phyloP scores from a whole-genome alignment of 1,284 basidiomycete species.

The Psilocybe mexicana region DNA sequence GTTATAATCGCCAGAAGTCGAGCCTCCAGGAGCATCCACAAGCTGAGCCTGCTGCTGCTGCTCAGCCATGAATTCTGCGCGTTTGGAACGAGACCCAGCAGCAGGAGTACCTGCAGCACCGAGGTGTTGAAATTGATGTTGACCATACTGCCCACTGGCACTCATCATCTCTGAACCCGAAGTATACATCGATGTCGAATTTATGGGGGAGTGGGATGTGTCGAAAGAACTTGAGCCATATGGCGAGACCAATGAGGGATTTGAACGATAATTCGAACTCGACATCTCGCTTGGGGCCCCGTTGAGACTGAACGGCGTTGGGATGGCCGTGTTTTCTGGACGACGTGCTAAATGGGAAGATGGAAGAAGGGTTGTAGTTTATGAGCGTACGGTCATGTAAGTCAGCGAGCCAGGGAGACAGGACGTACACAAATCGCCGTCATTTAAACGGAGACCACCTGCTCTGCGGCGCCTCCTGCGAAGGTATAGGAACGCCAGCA shows the following conservation, averaged over 20 bases:
- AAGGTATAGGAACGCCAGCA: not conserved
- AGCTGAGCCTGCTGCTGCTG: not conserved
- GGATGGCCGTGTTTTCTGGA: not conserved
- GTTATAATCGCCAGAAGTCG: not conserved
- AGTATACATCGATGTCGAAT: not conserved
- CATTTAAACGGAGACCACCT: not conserved
- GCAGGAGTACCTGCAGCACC: not conserved
- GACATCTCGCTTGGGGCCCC: not conserved
- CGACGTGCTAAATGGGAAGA: not conserved
- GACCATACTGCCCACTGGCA: not conserved
- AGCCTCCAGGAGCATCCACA: not conserved
- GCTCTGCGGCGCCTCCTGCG: not conserved
- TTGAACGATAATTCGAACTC: not conserved
- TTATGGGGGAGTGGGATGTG: not conserved
- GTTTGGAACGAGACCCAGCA: not conserved
- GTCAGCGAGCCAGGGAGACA: not conserved
- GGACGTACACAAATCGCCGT: not conserved
- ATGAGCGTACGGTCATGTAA: not conserved
- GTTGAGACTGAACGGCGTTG: not conserved
- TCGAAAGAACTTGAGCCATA: not conserved
- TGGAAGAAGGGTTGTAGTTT: not conserved
- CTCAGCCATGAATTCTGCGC: not conserved
- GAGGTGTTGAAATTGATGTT: not conserved
- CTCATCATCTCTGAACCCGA: not conserved
- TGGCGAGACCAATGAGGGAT: not conserved